Evolutionary conservation across 306 rosid species (phyloP).

Genomic region (Prinsepia uniflora): DNA sequence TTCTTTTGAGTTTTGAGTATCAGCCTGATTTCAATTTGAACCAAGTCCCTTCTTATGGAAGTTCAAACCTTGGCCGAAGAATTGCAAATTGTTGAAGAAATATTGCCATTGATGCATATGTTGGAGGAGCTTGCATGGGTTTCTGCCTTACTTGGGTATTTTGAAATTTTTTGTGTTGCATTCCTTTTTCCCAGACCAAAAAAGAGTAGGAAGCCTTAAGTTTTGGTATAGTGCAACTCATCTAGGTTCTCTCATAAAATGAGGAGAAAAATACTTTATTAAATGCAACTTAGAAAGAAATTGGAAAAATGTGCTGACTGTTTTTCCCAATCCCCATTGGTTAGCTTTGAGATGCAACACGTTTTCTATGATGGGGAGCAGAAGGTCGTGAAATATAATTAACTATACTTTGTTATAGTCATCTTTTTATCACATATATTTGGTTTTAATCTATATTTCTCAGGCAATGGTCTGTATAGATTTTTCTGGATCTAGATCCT

Average conservation of each 20-base stretch:
- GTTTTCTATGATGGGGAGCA: background rate
- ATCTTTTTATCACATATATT: background rate
- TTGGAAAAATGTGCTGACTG: background rate
- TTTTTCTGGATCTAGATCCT: constrained; percentile 16
- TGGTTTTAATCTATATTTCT: constrained; percentile 5
- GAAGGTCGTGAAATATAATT: background rate
- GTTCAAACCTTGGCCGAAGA: constrained; percentile 1
- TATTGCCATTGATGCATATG: background rate
- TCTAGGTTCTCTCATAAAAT: background rate
- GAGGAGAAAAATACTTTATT: background rate
- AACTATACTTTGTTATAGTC: background rate
- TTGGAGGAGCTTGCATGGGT: background rate
- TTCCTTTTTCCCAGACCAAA: background rate
- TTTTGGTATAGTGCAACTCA: background rate
- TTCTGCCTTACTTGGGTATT: background rate
- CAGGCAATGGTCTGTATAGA: constrained; percentile 10
- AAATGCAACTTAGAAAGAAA: background rate
- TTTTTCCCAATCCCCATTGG: background rate
- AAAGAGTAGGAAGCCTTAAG: background rate
- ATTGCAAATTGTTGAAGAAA: constrained; percentile 1
- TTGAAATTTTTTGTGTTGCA: background rate
- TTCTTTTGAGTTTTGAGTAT: constrained; percentile 26
- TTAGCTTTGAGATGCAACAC: background rate
- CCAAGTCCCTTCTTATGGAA: background rate
- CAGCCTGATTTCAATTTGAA: constrained; percentile 11